Evolutionary conservation across 352 stramenopile genomes (phyloP), one percentile per base, ranked within the genome.

Genomic region (Globisporangium barbulae): DNA sequence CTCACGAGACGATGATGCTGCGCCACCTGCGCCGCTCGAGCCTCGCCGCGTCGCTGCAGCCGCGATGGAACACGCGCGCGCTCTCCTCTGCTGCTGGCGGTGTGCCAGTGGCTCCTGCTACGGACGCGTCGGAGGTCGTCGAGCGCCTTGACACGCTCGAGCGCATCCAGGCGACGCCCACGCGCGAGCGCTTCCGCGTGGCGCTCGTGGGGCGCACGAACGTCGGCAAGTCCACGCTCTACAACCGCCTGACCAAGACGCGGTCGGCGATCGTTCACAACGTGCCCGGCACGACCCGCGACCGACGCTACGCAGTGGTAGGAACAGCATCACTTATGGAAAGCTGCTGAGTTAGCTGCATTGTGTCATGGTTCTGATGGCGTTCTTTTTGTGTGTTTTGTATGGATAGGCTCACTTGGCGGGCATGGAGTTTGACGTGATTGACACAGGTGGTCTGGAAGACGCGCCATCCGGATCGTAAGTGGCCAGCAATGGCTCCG

Each of bases 191-290:
- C 9, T 86, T 93, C 41, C 83, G 83, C 31, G 75, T 94, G 25
- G 85, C 83, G 42, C 82, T 94, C 31, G 85, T 94, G n/a, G 85
- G 85, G 0, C 81, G 85, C 52, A 92, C 85, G 22, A 94, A 94
- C 69, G 83, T 94, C 44, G 85, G 85, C 60, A 94, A 94, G 68
- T 92, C 83, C 48, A 94, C 85, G 69, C 82, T 94, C 30, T 94
- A 89, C 74, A 94, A 94, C 69, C 78, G 85, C 22, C 63, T 94
- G 55, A 94, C 85, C 58, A 91, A 90, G 70, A 82, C 83, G 21
- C 80, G 85, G 25, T 68, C 73, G 0, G 85, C 85, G 8, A 94
- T 94, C 63, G 85, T 94, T n/a, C 85, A 94, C 69, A 86, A 94
- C 55, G 85, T 94, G 1, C 81, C 85, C 0, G 85, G 85, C 10